Percentiles rank a stretch among this genome's conserved stretches.
These are phyloP conservation scores for Trametes punicea DNA, from an alignment of 768 basidiomycete genomes.

Conservation along the genomic window DNA sequence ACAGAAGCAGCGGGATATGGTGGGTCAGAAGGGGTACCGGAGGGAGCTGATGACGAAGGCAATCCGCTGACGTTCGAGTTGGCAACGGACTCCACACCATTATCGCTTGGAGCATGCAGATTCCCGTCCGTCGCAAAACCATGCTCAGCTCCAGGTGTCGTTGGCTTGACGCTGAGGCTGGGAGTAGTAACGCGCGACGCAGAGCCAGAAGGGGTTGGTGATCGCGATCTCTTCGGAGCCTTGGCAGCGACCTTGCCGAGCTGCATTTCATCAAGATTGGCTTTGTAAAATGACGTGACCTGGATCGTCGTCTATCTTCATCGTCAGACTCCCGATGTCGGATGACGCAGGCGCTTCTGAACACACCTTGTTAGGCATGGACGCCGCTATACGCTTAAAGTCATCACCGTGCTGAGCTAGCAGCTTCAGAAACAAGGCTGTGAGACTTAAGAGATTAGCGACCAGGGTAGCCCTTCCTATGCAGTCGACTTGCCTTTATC, in stretches of 20 bases:
- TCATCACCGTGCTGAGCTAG: conserved; percentile 63
- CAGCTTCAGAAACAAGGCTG: conserved; percentile 52
- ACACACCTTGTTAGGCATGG: conserved; percentile 59
- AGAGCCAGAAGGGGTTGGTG: conserved; percentile 24
- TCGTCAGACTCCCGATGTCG: conserved; percentile 1
- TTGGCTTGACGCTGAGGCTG: conserved; percentile 10
- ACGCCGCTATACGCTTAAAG: conserved; percentile 65
- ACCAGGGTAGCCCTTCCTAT: neutral
- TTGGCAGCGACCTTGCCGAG: conserved; percentile 39
- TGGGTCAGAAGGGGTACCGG: neutral
- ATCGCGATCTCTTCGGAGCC: conserved; percentile 43
- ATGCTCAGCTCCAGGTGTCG: conserved; percentile 8
- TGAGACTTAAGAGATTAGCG: neutral
- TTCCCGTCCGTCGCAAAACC: neutral
- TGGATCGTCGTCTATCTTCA: conserved; percentile 49
- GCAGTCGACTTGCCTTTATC: conserved; percentile 51
- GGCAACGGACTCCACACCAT: neutral
- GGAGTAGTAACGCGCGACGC: neutral
- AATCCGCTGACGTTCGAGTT: neutral
- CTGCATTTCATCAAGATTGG: conserved; percentile 39
- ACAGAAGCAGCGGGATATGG: neutral
- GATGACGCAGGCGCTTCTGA: neutral
- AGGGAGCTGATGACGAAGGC: neutral
- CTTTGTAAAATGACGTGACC: conserved; percentile 51
- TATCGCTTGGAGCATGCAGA: neutral